phyloP scores from a whole-genome alignment of 257 asterid genomes.

The Solanum piurae region DNA sequence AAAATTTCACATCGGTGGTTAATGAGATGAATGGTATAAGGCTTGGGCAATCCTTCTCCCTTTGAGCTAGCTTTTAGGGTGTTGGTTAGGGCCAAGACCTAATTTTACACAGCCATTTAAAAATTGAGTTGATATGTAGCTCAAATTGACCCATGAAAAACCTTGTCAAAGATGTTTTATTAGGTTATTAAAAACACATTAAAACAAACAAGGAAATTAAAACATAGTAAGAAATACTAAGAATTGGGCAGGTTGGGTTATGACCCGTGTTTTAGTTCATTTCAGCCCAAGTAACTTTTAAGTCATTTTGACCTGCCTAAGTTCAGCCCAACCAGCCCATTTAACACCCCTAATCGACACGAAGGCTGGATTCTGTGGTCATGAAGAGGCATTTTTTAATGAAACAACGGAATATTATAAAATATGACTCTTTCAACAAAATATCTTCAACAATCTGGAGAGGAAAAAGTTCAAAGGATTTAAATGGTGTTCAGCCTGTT shows the following conservation, averaged over 20 bases:
- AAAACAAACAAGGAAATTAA: background rate
- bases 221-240: background rate
- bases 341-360: background rate
- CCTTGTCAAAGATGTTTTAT: background rate
- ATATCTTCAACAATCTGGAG: background rate
- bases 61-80: background rate
- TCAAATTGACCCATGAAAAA: background rate
- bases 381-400: background rate
- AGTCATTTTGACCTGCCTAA: background rate
- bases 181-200: background rate
- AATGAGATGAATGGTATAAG: background rate
- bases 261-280: background rate
- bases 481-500: background rate
- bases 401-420: background rate
- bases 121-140: background rate
- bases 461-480: background rate
- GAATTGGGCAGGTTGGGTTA: background rate
- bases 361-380: background rate
- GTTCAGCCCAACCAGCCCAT: background rate
- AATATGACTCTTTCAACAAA: background rate
- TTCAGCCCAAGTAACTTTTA: background rate
- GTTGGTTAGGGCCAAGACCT: background rate
- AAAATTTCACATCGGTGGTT: background rate
- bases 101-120: background rate
- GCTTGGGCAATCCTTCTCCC: background rate